phyloP scores from a whole-genome alignment of 495 filamentous ascomycete genomes.

The Margaritispora aquatica region DNA sequence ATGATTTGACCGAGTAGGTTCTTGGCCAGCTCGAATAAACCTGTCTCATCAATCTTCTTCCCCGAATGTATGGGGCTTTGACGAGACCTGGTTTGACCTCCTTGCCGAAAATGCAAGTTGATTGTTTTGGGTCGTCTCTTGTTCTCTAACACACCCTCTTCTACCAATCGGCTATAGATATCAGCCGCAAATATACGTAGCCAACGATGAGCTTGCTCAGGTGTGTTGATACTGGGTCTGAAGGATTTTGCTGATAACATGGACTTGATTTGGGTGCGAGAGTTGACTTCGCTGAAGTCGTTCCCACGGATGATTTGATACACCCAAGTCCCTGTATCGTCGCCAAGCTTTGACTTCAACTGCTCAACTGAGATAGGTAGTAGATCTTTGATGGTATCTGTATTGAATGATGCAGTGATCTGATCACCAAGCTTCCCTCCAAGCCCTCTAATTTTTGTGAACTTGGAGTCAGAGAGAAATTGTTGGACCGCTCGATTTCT shows the following conservation, averaged over 20 bases:
- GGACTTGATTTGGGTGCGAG: constrained; percentile 88
- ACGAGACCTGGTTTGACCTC: constrained; percentile 62
- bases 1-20: constrained; percentile 69
- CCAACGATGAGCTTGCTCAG: constrained; percentile 84
- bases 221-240: constrained; percentile 69
- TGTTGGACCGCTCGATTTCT: constrained; percentile 74
- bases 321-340: constrained; percentile 84
- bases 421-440: constrained; percentile 95
- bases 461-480: constrained; percentile 82
- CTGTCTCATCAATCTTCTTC: constrained; percentile 59
- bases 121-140: constrained; percentile 80
- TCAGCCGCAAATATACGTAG: constrained; percentile 88
- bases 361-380: constrained; percentile 68
- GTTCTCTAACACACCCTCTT: constrained; percentile 88
- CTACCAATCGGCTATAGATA: constrained; percentile 82
- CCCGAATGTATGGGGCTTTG: constrained; percentile 73
- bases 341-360: constrained; percentile 71
- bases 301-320: constrained; percentile 81
- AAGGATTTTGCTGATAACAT: constrained; percentile 99
- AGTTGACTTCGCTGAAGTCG: constrained; percentile 82
- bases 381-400: constrained; percentile 73
- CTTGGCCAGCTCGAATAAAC: constrained; percentile 73
- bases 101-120: constrained; percentile 72
- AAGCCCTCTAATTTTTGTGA: constrained; percentile 92
- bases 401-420: constrained; percentile 67